phyloP scores from a whole-genome alignment of 202 grass and related monocot genomes.

The Setaria italica region DNA sequence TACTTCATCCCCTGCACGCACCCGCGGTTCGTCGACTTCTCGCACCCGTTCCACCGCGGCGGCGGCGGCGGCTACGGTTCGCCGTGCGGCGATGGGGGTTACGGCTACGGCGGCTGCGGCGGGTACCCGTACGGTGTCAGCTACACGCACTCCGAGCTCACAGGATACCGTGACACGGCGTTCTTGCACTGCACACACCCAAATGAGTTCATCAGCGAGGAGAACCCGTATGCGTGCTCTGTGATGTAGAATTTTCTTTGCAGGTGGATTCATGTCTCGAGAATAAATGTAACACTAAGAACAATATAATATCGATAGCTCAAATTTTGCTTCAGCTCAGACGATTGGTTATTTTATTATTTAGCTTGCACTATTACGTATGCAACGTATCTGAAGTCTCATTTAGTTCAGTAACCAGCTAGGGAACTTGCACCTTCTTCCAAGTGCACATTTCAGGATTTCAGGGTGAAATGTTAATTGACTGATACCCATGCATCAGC shows the following conservation, averaged over 20 bases:
- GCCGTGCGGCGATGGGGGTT: not conserved
- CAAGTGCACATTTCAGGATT: not conserved
- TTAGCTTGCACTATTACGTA: not conserved
- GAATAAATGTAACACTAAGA: too few species aligned
- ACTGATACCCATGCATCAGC: not conserved
- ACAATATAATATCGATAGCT: not conserved
- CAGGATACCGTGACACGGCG: conserved; percentile 48
- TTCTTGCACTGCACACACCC: conserved; percentile 87
- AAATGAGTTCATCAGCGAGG: conserved; percentile 66
- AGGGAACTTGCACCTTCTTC: not conserved
- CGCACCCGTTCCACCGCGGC: conserved; percentile 47
- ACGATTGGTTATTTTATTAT: not conserved
- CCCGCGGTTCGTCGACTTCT: conserved; percentile 66
- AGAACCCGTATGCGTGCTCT: conserved; percentile 77
- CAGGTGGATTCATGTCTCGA: conserved; percentile 5
- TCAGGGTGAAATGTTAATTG: not conserved
- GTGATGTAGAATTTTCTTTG: conserved; percentile 61
- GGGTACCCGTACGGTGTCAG: conserved; percentile 7
- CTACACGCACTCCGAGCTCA: conserved; percentile 52
- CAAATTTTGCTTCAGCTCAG: conserved; percentile 6
- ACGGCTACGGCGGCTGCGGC: not conserved
- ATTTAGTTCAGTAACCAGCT: not conserved
- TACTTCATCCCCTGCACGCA: conserved; percentile 90
- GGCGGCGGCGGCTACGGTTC: conserved; percentile 14
- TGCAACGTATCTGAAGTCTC: conserved; percentile 18